Base-by-base conservation (phyloP, 768 basidiomycete genomes). In the Mycena alexandri region DNA sequence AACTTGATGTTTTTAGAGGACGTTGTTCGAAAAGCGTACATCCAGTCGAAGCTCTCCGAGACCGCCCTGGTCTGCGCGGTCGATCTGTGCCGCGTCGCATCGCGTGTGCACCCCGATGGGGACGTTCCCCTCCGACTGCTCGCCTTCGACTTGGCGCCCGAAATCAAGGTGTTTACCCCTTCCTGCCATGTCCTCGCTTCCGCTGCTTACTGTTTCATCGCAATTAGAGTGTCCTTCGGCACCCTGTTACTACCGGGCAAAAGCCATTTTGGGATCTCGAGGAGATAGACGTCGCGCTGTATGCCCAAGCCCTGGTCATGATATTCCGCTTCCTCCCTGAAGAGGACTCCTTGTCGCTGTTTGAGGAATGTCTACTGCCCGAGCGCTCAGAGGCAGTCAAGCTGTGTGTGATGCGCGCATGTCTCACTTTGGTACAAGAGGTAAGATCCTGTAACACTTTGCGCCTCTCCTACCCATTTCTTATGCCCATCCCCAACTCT, bases 311-410 rank as follows among this genome's bases (percentile, higher is more conserved):
- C 0, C 80, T 98, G 11, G 90, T 90, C 2, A 85, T 87, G 1
- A 76, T 94, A 12, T 95, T 86, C 75, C 87, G 93, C 16, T 93
- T 91, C 71, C 76, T 93, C 22, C 85, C 91, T 0, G 79, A 83
- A 47, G 86, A 89, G 48, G 90, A 93, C 43, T 83, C 88, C 3
- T 52, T 89, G 9, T 82, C 82, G 0, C 73, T 94, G 8, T 93
- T 95, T 74, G 73, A 80, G 22, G 81, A 82, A 16, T 93, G 93
- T 68, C 75, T 94, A 46, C 89, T 91, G 61, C 88, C 93, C 11
- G 92, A 94, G 71, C 86, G 91, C 34, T 91, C 93, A 1, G 92
- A 94, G 25, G 90, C 91, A 2, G 87, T 93, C 71, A 95, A 95
- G 81, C 87, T 91, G 13, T 87, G 88, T 64, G 94, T 86, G 2